A percentile compares a stretch with the other conserved stretches of the same genome.
phyloP scores from a whole-genome alignment of 164 flowering plant genomes.

The Akebia trifoliata region DNA sequence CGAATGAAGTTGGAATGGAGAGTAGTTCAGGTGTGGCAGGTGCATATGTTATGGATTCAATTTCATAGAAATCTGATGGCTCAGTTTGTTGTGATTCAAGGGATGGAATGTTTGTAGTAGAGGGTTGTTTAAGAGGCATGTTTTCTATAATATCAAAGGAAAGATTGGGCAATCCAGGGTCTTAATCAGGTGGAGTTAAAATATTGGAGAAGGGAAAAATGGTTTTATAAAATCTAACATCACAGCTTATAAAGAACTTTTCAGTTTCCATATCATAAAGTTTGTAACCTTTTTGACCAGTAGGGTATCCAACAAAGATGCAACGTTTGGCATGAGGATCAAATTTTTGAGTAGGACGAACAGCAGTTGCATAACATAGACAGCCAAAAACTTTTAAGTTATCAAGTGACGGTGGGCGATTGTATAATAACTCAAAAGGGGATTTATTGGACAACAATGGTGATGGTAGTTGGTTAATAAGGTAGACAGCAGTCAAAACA shows the following conservation, averaged over 20 bases:
- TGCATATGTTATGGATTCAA: too few species aligned
- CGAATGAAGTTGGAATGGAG: too few species aligned
- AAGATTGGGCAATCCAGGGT: too few species aligned
- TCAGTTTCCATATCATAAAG: neutral
- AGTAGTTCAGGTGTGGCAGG: too few species aligned
- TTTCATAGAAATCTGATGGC: too few species aligned
- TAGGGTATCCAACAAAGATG: slow-evolving; percentile 2
- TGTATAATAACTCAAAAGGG: slow-evolving; percentile 6
- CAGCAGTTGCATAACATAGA: neutral
- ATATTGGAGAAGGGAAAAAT: too few species aligned
- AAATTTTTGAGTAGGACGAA: neutral
- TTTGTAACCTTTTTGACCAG: neutral
- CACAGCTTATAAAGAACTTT: neutral
- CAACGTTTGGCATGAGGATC: neutral
- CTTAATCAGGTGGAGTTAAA: too few species aligned
- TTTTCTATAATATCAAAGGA: too few species aligned
- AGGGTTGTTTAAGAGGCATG: too few species aligned
- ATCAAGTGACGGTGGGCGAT: neutral
- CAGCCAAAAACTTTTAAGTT: slow-evolving; percentile 3
- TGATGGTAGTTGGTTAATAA: slow-evolving; percentile 10
- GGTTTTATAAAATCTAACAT: slow-evolving; percentile 1
- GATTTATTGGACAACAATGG: slow-evolving; percentile 7
- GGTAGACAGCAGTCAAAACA: slow-evolving; percentile 1
- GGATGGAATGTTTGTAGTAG: too few species aligned
- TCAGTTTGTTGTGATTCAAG: too few species aligned